phyloP scores from a whole-genome alignment of 2,329 filamentous ascomycete genomes.

The Fusarium mangiferae region DNA sequence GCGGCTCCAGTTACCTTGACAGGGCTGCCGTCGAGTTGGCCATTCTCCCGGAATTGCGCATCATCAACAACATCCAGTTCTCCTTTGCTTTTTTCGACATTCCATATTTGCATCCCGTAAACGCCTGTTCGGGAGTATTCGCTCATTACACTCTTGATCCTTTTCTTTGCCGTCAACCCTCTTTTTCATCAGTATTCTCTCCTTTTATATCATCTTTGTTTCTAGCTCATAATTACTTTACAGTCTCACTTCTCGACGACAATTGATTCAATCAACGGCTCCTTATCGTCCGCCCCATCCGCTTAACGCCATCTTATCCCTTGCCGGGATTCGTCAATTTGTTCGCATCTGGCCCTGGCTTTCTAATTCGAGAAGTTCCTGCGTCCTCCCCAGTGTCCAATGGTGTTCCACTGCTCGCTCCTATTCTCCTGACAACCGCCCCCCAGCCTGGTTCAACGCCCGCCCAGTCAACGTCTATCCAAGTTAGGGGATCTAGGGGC shows the following conservation, averaged over 20 bases:
- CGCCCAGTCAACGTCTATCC: slow-evolving; percentile 13
- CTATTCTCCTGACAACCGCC: slow-evolving; percentile 30
- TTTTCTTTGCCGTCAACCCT: slow-evolving; percentile 1
- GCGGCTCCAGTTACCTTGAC: not conserved
- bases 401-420: slow-evolving; percentile 28
- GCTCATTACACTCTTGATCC: slow-evolving; percentile 19
- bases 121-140: slow-evolving; percentile 22
- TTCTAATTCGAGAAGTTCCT: slow-evolving; percentile 24
- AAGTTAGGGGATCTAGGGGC: slow-evolving; percentile 35
- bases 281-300: slow-evolving; percentile 35
- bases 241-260: slow-evolving; percentile 15
- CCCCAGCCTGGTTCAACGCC: slow-evolving; percentile 15
- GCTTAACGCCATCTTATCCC: slow-evolving; percentile 41
- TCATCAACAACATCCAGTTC: slow-evolving; percentile 23
- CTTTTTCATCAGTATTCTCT: not conserved
- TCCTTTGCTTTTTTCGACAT: slow-evolving; percentile 31
- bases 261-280: slow-evolving; percentile 30
- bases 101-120: slow-evolving; percentile 25
- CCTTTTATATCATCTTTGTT: slow-evolving; percentile 3
- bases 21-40: slow-evolving; percentile 3
- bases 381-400: slow-evolving; percentile 22
- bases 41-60: slow-evolving; percentile 6
- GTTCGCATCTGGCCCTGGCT: slow-evolving; percentile 16
- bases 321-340: slow-evolving; percentile 39
- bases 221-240: not conserved